Percentiles rank a stretch among this genome's conserved stretches.
These are phyloP conservation scores for Ustilago sp. DNA, from an alignment of 1,284 basidiomycete species.

Conservation along the genomic window DNA sequence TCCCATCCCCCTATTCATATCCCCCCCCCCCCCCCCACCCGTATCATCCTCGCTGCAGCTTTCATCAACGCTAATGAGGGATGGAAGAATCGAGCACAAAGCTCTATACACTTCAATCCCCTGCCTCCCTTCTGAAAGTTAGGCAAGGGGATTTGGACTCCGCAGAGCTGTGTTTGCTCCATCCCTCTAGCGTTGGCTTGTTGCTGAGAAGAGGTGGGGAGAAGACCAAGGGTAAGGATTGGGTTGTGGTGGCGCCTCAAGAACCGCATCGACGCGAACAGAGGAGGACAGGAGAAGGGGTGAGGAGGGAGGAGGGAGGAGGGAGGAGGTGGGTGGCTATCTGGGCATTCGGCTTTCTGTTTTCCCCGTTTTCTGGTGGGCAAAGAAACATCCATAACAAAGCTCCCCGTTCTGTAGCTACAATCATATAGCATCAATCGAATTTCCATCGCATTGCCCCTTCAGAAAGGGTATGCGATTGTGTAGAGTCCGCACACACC, in stretches of 20 bases:
- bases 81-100: slow-evolving; percentile 13
- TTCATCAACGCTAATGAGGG: too few species aligned
- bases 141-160: background rate
- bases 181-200: background rate
- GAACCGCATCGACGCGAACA: background rate
- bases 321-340: too few species aligned
- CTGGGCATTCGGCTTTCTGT: too few species aligned
- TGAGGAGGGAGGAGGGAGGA: background rate
- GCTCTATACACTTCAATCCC: slow-evolving; percentile 13
- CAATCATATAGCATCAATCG: background rate
- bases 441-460: too few species aligned
- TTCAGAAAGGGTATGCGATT: background rate
- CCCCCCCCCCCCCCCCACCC: too few species aligned
- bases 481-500: background rate
- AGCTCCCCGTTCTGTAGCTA: background rate
- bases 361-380: too few species aligned
- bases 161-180: slow-evolving; percentile 2
- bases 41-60: too few species aligned
- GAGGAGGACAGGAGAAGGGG: background rate
- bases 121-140: background rate
- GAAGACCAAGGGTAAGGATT: too few species aligned
- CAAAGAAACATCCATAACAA: background rate
- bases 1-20: too few species aligned
- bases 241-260: too few species aligned
- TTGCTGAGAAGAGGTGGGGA: background rate